Evolutionary conservation across 2,329 filamentous ascomycete genomes (phyloP), one percentile per base, ranked within the genome.

Genomic region (Diaporthe ampelina): DNA sequence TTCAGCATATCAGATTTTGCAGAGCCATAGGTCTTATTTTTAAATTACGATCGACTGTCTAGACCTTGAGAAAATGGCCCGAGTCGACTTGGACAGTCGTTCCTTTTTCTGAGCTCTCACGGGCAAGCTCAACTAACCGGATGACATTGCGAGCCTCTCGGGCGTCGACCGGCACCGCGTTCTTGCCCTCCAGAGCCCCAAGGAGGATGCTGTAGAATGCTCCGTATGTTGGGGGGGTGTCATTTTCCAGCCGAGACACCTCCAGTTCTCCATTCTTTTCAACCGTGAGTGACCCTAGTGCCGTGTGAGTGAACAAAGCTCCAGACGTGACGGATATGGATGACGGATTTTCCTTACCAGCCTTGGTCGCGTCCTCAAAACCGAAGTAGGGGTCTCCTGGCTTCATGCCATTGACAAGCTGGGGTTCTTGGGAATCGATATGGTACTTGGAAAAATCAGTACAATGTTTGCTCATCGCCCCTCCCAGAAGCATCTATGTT

Each of bases 121-220:
- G 32, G 54, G 54, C 54, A 40, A 58, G 17, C 19, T 58, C 32
- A 21, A 57, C 54, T 35, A 57, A n/a, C 35, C 26, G 26, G 9
- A 57, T 40, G 5, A 58, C 56, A 37, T 40, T 58, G 32, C 56
- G 56, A 32, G 56, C 56, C 56, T 58, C 56, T 10, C 56, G 56
- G 9, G 56, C 32, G 37, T 58, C 56, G 56, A 37, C 32, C 21
- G 32, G 56, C 32, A 40, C 56, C 32, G 56, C 7, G 4, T 58
- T 58, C 56, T 58, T 40, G 32, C 56, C 56, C 56, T 58, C 19
- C 56, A 58, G 37, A 21, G 56, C 56, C 56, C 56, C 32, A 10
- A 35, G 29, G 7, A 37, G 56, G 32, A 58, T 58, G 32, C 19
- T n/a, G 32, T 58, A 58, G 56, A 58, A 58, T 6, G 56, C 56